These are phyloP conservation scores for Nicotiana knightiana DNA, from an alignment of 257 asterid species.

Conservation along the genomic window DNA sequence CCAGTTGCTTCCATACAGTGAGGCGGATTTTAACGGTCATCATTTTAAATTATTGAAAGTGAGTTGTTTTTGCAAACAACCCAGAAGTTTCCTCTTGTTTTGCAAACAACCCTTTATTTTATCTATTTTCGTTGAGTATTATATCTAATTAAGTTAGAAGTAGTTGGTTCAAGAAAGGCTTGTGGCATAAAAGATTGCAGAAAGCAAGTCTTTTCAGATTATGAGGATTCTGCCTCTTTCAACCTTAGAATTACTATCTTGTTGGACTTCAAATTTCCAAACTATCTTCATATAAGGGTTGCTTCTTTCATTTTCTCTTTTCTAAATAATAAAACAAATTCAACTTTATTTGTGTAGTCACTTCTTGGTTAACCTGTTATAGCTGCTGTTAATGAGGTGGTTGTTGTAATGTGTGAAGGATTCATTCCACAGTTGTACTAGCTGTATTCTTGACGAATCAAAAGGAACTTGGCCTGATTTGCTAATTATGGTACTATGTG, in stretches of 20 bases:
- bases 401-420: slow-evolving; percentile 35
- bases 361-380: slow-evolving; percentile 9
- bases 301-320: not conserved
- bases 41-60: slow-evolving; percentile 71
- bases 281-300: not conserved
- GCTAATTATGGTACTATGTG: slow-evolving; percentile 54
- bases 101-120: slow-evolving; percentile 5
- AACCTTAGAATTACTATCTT: not conserved
- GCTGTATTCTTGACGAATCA: slow-evolving; percentile 64
- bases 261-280: not conserved
- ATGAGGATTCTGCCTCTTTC: not conserved
- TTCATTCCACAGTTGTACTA: slow-evolving; percentile 47
- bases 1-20: slow-evolving; percentile 86
- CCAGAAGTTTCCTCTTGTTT: not conserved
- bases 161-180: not conserved
- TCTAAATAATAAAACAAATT: not conserved
- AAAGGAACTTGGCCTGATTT: slow-evolving; percentile 87
- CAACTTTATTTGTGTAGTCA: not conserved
- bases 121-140: not conserved
- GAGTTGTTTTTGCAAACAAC: slow-evolving; percentile 29
- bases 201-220: not conserved
- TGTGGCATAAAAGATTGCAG: not conserved
- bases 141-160: not conserved
- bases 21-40: slow-evolving; percentile 62
- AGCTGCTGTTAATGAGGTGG: not conserved